Evolutionary conservation across 306 rosid genomes (phyloP), one percentile per base, ranked within the genome.

Genomic region (Macrotyloma uniflorum): DNA sequence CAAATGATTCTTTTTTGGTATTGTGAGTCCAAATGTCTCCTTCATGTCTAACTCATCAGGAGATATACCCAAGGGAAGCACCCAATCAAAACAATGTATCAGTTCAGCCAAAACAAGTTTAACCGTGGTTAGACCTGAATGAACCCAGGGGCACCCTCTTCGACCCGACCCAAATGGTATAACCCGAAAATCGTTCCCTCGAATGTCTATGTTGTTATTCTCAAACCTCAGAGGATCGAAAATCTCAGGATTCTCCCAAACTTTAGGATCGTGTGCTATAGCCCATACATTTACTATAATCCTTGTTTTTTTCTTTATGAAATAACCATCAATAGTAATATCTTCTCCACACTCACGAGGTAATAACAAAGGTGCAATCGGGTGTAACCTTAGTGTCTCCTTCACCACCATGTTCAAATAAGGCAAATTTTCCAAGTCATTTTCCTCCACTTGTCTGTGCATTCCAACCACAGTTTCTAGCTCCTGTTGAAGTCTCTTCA

Each of bases 161-260:
- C 87, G 57, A 6, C 88, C 86, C 1, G 83, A 79, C 40, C 89
- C 91, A 55, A 88, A 85, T 35, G 86, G 87, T 5, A 83, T 23
- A 6, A 88, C 64, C 4, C 83, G 10, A 15, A 78, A 88, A 20
- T 85, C 85, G 2, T 45, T 59, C 6, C 88, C 88, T 8, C 11
- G 4, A 0, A 82, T 3, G 9, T 85, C 84, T 0, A 77, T 0
- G 0, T 77, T 20, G 3, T 4, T 10, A 13, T 80, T 0, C 0
- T 5, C 19, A 5, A 87, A 83, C 5, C 88, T 85, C 18, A 74
- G 75, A 0, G 82, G 88, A 28, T 62, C 76, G 8, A 88, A 85
- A 5, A 53, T 13, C 0, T 85, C 55, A 6, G 30, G n/a, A 26
- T 80, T 61, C 0, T 86, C 47, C 89, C 91, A 85, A 0, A 53